phyloP scores from a whole-genome alignment of 1,284 basidiomycete genomes.

The Boletus sp. region DNA sequence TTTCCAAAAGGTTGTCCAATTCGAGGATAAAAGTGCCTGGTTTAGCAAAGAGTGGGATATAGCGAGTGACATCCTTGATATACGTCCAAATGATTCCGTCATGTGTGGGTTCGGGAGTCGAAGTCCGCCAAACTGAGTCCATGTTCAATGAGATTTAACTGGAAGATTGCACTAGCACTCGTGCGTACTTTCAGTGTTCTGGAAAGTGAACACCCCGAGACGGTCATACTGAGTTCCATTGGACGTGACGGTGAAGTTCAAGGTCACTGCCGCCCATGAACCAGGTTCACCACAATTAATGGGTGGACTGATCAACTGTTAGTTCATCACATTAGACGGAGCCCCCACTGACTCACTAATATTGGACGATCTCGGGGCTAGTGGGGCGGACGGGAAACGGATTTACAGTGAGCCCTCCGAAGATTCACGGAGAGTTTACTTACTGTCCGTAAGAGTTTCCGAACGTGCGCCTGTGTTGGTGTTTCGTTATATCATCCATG shows the following conservation, averaged over 20 bases:
- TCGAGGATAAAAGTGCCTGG: conserved; percentile 67
- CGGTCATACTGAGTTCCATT: conserved; percentile 78
- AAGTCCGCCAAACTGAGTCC: conserved; percentile 65
- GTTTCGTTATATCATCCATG: background rate
- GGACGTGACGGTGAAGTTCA: conserved; percentile 74
- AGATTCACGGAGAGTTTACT: conserved; percentile 23
- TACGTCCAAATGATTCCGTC: conserved; percentile 78
- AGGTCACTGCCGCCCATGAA: conserved; percentile 69
- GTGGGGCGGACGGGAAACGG: conserved; percentile 6
- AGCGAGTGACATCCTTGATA: conserved; percentile 71
- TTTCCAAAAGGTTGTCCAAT: conserved; percentile 63
- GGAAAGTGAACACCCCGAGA: conserved; percentile 67
- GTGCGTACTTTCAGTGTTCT: conserved; percentile 66
- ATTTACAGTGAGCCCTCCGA: background rate
- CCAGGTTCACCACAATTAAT: conserved; percentile 66
- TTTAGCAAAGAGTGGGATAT: conserved; percentile 63
- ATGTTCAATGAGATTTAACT: background rate
- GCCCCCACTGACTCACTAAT: conserved; percentile 42
- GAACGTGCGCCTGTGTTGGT: conserved; percentile 54
- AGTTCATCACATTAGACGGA: background rate
- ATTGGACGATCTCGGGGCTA: conserved; percentile 64
- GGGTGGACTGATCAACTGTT: conserved; percentile 49
- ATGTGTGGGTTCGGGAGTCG: conserved; percentile 69
- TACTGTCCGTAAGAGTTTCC: conserved; percentile 67
- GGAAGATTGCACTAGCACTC: background rate